Base-by-base conservation (phyloP, 805 yeast genomes). In the Kodamaea neixiangensis region DNA sequence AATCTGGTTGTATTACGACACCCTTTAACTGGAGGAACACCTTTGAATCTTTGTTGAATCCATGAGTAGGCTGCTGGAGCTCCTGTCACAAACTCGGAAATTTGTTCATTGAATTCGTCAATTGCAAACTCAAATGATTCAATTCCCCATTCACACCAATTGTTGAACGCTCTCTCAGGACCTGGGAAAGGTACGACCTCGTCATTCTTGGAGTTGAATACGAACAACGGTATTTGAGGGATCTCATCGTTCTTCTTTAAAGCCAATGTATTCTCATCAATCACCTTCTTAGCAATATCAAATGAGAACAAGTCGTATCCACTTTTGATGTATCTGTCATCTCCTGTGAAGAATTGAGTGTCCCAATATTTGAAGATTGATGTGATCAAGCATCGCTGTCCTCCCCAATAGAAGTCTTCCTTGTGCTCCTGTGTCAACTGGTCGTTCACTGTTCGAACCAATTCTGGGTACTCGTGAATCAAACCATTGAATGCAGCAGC, bases 1-100 rank as follows among this genome's bases (percentile, higher is more conserved):
- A 66, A 54, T 74, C 85, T 53, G 70, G 67, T 85, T 79, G 48
- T 53, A 14, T 43, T 54, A 7, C 44, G 34, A 44, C 68, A 64
- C 2, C 67, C 66, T 2, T 47, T 13, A 9, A 58, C 53, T 3
- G 61, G 50, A 1, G 45, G 42, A 5, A 21, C 48, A 9, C 63
- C 62, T 2, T 50, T 45, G 10, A 58, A 57, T 25, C 58, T 51
- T 7, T 55, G 54, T 33, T 54, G 43, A 10, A 64, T 29, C 63
- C 64, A 64, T 7, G 48, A 35, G 14, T 63, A 45, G 3, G 61
- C 66, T 22, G 47, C 49, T 1, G 51, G 48, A 10, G 49, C 34
- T 3, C 66, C 66, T 5, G 47, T 44, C 4, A 54, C 42, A 9
- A 46, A 38, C 49, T 59, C 60, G 9, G 55, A 45, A 19, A 55